Evolutionary conservation across 2,329 filamentous ascomycete species (phyloP).

Genomic region (Gnomoniopsis smithogilvyi): DNA sequence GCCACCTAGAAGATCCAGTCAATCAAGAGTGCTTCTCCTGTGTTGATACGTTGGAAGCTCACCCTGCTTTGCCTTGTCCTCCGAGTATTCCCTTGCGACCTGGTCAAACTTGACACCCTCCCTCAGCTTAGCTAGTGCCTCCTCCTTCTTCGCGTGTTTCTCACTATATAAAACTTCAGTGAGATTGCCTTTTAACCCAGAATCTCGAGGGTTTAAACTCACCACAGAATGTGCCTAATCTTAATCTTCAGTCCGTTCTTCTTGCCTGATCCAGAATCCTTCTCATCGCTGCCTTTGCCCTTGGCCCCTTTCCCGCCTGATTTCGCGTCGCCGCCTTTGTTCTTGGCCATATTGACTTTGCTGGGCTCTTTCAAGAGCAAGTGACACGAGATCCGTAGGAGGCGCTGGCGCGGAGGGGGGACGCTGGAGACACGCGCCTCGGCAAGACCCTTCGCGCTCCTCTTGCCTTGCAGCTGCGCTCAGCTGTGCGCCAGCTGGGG

Average conservation of each 20-base stretch:
- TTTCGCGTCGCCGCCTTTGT: conserved; percentile 27
- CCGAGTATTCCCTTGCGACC: conserved; percentile 68
- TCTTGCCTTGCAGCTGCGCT: background rate
- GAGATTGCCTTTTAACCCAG: background rate
- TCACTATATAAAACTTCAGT: conserved; percentile 49
- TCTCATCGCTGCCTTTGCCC: conserved; percentile 23
- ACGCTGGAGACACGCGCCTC: background rate
- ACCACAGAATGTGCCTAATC: conserved; percentile 64
- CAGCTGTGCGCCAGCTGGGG: background rate
- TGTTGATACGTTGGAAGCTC: conserved; percentile 8
- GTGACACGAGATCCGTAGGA: background rate
- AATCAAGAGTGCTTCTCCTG: background rate
- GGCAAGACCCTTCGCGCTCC: background rate
- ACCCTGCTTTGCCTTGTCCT: conserved; percentile 73
- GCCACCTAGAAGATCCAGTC: conserved; percentile 48
- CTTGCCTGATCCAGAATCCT: conserved; percentile 18
- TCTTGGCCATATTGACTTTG: conserved; percentile 30
- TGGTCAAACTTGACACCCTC: conserved; percentile 71
- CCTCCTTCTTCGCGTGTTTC: conserved; percentile 75
- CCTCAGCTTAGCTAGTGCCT: conserved; percentile 66
- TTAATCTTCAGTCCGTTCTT: conserved; percentile 69
- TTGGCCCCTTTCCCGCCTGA: conserved; percentile 25
- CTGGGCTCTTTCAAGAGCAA: background rate
- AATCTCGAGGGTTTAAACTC: conserved; percentile 26
- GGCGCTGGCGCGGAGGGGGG: background rate